Conservation (phyloP, 805 yeast species). For the Schizosaccharomyces cryophilus region DNA sequence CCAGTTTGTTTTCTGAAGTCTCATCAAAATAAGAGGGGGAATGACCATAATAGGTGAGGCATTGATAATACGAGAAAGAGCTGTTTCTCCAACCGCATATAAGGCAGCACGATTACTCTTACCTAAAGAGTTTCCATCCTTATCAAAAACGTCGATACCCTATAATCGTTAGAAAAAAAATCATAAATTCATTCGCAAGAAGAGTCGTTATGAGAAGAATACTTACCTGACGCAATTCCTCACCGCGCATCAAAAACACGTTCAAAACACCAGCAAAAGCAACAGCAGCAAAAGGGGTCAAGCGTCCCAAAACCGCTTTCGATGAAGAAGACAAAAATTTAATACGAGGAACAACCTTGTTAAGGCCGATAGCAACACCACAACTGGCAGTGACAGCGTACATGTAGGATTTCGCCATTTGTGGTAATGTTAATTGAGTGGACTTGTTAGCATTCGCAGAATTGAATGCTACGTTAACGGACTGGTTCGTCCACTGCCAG, state of each 20-base stretch:
- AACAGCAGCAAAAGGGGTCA: constrained; percentile 96
- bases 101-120: constrained; percentile 66
- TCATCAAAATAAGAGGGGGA: constrained; percentile 69
- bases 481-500: constrained; percentile 97
- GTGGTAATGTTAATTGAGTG: constrained; percentile 61
- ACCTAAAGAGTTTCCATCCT: constrained; percentile 24
- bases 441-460: constrained; percentile 91
- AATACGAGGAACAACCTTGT: constrained; percentile 70
- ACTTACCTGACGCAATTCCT: constrained; percentile 40
- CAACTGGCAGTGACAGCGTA: constrained; percentile 88
- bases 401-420: constrained; percentile 53
- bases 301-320: constrained; percentile 46
- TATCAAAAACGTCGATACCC: constrained; percentile 18
- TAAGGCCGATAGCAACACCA: constrained; percentile 81
- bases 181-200: too few species aligned
- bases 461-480: constrained; percentile 87
- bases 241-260: constrained; percentile 89
- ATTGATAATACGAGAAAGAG: constrained; percentile 76
- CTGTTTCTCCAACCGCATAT: constrained; percentile 91
- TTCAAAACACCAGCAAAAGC: constrained; percentile 91
- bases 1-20: constrained; percentile 29
- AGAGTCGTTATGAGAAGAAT: too few species aligned
- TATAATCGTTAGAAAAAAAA: constrained; percentile 1
- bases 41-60: constrained; percentile 95
- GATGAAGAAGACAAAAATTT: constrained; percentile 42